Evolutionary conservation across 129 eudicot species (phyloP).

Genomic region (Heracleum sosnowskyi): DNA sequence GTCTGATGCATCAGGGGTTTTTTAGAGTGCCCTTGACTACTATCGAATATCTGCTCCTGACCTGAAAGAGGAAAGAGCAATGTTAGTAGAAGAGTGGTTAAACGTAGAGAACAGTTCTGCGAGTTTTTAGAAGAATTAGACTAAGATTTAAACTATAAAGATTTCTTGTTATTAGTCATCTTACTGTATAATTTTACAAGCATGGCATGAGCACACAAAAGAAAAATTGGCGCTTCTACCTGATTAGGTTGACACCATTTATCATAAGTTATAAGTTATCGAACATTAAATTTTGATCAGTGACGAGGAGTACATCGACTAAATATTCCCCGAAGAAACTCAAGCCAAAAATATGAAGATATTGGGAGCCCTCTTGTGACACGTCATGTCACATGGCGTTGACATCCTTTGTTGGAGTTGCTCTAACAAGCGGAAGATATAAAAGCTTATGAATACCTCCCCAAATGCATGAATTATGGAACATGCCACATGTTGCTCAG

Average conservation of each 20-base stretch:
- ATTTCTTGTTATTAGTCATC: too few species aligned
- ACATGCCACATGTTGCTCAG: neutral
- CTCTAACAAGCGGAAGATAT: constrained; percentile 72
- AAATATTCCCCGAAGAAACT: constrained; percentile 78
- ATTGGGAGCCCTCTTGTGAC: too few species aligned
- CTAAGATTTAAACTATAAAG: too few species aligned
- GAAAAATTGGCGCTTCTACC: neutral
- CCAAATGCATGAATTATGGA: neutral
- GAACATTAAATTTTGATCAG: constrained; percentile 24
- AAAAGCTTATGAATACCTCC: constrained; percentile 4
- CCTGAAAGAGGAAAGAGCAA: constrained; percentile 76
- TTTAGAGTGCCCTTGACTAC: constrained; percentile 65
- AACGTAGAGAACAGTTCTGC: constrained; percentile 59
- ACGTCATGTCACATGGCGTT: too few species aligned
- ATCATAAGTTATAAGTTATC: neutral
- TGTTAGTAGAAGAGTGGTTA: constrained; percentile 79
- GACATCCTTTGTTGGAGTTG: too few species aligned
- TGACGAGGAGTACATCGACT: constrained; percentile 86
- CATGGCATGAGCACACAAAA: too few species aligned
- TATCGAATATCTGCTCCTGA: constrained; percentile 71
- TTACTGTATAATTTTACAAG: too few species aligned
- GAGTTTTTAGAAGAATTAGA: neutral
- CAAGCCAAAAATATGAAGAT: constrained; percentile 70
- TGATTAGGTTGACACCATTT: neutral
- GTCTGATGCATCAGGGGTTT: constrained; percentile 45